Base-by-base conservation (phyloP, 768 basidiomycete genomes). In the Tulasnella calospora region DNA sequence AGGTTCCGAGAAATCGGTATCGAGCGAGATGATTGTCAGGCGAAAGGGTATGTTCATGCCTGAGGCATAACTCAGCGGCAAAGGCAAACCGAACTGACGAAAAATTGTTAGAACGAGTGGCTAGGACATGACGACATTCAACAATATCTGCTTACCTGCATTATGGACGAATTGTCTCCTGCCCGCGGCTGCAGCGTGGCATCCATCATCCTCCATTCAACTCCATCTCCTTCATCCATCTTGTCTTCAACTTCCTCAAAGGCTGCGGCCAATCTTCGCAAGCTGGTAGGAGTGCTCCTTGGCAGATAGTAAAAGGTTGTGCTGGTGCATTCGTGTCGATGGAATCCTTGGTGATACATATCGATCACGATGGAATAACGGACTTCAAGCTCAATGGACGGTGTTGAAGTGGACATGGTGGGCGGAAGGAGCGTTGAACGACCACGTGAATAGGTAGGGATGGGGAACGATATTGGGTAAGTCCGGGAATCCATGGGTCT, bases 241-340 rank as follows among this genome's bases (percentile, higher is more conserved):
- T 75, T 75, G 30, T 75, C 47, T 55, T 75, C 74, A 30, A 75
- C 74, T 61, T 75, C 74, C n/a, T 75, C 74, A 35, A 75, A 75
- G 30, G 74, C 55, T 30, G 74, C 36, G 38, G 38, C 17, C 71
- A 72, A 40, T 40, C 36, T 46, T 13, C 44, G 71, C 71, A 72
- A 41, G 71, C 38, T 40, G 8, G 71, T 47, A 8, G 44, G 46
- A 51, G 36, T 51, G 51, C 35, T 36, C 44, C 46, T 51, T 23
- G 46, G 74, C 19, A 75, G 55, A 44, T 75, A 75, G 44, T 72
- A 72, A 46, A 72, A 75, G 10, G 36, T 19, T 13, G 44, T 47
- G 44, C 30, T 75, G 44, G 46, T 75, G 44, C 44, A 55, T 47
- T 61, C 74, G 27, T 75, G 44, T n/a, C 74, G 74, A 57, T 33